These are phyloP conservation scores for Trametes maxima DNA, from an alignment of 768 basidiomycete species.

Conservation along the genomic window DNA sequence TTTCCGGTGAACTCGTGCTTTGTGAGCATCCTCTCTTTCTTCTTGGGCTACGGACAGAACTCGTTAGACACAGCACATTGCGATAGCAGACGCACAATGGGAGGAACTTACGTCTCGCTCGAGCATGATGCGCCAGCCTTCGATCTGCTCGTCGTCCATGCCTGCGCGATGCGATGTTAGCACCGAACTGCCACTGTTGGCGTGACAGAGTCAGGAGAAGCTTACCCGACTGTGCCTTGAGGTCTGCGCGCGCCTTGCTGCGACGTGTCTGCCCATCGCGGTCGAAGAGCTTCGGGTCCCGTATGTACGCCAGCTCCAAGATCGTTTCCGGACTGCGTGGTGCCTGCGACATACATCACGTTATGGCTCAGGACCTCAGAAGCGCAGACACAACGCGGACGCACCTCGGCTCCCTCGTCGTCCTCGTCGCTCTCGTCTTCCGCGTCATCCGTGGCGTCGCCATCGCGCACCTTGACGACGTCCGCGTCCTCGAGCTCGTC, in stretches of 20 bases:
- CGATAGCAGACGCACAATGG: neutral
- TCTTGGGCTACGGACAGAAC: slow-evolving; percentile 52
- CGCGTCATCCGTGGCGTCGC: slow-evolving; percentile 51
- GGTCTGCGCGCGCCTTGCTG: slow-evolving; percentile 63
- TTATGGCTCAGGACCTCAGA: neutral
- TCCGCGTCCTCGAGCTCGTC: slow-evolving; percentile 52
- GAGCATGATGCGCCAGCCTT: slow-evolving; percentile 90
- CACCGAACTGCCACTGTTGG: neutral
- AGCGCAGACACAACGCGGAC: neutral
- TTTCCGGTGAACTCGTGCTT: slow-evolving; percentile 83
- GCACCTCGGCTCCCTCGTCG: slow-evolving; percentile 20
- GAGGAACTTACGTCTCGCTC: slow-evolving; percentile 74
- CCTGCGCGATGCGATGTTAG: slow-evolving; percentile 40
- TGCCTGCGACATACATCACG: slow-evolving; percentile 25
- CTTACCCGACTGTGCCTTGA: slow-evolving; percentile 70
- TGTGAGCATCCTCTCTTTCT: slow-evolving; percentile 70
- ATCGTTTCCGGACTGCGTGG: slow-evolving; percentile 53
- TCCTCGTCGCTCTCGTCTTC: slow-evolving; percentile 38
- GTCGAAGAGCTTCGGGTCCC: slow-evolving; percentile 74
- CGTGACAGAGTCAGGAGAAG: neutral
- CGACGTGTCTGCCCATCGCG: slow-evolving; percentile 73
- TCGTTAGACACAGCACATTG: too few species aligned
- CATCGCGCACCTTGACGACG: slow-evolving; percentile 61
- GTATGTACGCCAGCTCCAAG: slow-evolving; percentile 77
- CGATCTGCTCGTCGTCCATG: slow-evolving; percentile 84